Evolutionary conservation across 2,329 filamentous ascomycete genomes (phyloP), one percentile per base, ranked within the genome.

Genomic region (Ophiobolus disseminans): DNA sequence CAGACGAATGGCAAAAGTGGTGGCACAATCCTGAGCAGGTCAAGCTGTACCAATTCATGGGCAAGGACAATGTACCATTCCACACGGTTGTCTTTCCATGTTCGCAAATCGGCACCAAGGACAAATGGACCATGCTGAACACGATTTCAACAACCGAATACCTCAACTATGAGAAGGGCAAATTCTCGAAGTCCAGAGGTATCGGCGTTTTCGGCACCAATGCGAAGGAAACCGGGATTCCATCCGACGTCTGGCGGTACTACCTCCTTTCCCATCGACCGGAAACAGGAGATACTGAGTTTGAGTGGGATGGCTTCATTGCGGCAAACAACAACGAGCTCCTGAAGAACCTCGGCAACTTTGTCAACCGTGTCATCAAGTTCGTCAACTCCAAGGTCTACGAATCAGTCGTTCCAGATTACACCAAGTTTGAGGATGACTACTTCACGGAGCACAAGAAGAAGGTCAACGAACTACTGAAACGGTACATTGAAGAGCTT

Each of bases 181-280:
- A 97, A 72, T 97, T 97, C 77, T 92, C 88, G 70, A 97, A 97
- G 76, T 94, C 90, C 40, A 84, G 91, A 63, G 89, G 89, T 23
- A 84, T 97, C 28, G 92, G 92, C 64, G 92, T 97, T 1, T 97
- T 97, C 66, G 92, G 92, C 40, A 92, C 90, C 75, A 91, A 89
- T 65, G 92, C 90, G 37, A 88, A 89, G 74, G 87, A 95, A 45
- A 96, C 91, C 7, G 91, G 91, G 16, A 83, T 97, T 14, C 83
- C 88, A 13, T 80, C 91, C 0, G 90, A 93, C 55, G 90, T 97
- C n/a, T 97, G 91, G 90, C 82, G 92, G 59, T 96, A 93, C 75
- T 96, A 94, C 76, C 83, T 97, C 17, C 81, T 96, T 28, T 88
- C 91, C 35, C 87, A 89, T 71, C 85, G 92, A 47, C 92, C 92